phyloP scores from a whole-genome alignment of 805 yeast genomes.

The Yarrowia sp. region DNA sequence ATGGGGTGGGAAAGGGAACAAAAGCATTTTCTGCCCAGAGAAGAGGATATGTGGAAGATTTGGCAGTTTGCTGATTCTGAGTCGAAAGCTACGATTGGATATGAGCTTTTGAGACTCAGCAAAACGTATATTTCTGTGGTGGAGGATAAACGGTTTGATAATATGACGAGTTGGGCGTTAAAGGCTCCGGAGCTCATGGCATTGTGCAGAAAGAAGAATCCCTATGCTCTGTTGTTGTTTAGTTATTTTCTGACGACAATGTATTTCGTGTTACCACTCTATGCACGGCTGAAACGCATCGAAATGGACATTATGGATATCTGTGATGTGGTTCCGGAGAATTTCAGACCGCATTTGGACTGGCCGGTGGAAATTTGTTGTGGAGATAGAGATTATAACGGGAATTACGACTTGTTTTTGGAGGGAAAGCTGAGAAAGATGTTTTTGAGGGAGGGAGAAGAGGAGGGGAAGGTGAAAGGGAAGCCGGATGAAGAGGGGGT shows the following conservation, averaged over 20 bases:
- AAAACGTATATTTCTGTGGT: background rate
- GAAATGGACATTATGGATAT: background rate
- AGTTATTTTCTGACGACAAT: background rate
- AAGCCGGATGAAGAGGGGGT: background rate
- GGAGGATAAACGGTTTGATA: background rate
- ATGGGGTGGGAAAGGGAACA: background rate
- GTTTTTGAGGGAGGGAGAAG: background rate
- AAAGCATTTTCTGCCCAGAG: background rate
- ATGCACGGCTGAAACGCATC: background rate
- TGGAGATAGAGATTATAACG: background rate
- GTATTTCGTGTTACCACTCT: background rate
- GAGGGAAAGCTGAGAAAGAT: background rate
- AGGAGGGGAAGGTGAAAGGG: background rate
- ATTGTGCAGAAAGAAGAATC: background rate
- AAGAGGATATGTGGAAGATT: conserved; percentile 14
- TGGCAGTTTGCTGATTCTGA: background rate
- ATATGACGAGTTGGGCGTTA: background rate
- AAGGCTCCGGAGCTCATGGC: background rate
- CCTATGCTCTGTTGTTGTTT: background rate
- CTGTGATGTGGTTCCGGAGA: background rate
- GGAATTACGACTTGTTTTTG: background rate
- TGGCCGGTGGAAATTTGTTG: conserved; percentile 1
- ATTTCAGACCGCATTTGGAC: background rate
- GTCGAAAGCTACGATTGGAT: background rate
- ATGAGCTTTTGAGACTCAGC: background rate